Percentiles rank a stretch among this genome's conserved stretches.
Conservation (phyloP, 2,329 filamentous ascomycete species). For the Hypoxylon sp. region DNA sequence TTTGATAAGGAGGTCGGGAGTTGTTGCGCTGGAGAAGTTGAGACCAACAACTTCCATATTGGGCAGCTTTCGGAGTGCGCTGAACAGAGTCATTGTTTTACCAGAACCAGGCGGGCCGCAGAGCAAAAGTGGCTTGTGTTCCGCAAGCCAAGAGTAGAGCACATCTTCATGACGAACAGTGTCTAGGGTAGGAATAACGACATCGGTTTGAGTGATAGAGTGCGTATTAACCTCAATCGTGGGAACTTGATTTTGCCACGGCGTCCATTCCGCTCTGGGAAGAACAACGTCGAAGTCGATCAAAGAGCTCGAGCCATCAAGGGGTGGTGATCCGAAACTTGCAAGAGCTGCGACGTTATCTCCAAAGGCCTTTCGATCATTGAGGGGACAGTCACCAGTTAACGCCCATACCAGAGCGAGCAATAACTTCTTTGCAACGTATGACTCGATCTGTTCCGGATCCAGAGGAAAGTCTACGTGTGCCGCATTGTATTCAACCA, state of each 20-base stretch:
- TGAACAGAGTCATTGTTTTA: conserved; percentile 99
- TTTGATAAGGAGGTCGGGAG: conserved; percentile 96
- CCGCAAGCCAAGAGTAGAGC: conserved; percentile 98
- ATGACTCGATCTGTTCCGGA: conserved; percentile 86
- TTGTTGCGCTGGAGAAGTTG: conserved; percentile 99
- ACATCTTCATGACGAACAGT: conserved; percentile 98
- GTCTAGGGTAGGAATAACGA: conserved; percentile 97
- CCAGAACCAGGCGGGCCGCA: conserved; percentile 98
- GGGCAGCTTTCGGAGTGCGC: conserved; percentile 91
- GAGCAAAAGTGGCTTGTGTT: conserved; percentile 95
- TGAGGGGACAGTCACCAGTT: conserved; percentile 90
- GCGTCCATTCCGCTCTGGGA: conserved; percentile 86
- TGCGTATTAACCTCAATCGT: conserved; percentile 97
- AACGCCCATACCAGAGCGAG: conserved; percentile 94
- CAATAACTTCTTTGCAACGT: conserved; percentile 91
- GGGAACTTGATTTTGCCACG: conserved; percentile 95
- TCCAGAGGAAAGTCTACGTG: conserved; percentile 95
- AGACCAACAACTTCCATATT: conserved; percentile 99
- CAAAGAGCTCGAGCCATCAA: conserved; percentile 81
- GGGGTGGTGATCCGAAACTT: conserved; percentile 82
- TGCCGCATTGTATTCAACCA: conserved; percentile 95
- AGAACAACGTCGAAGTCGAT: conserved; percentile 95
- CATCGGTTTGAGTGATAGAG: conserved; percentile 95
- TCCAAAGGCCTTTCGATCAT: conserved; percentile 88
- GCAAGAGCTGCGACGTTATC: conserved; percentile 84